These are phyloP conservation scores for Dictyostelium brefeldianum DNA, from an alignment of 78 protist species.

Conservation along the genomic window DNA sequence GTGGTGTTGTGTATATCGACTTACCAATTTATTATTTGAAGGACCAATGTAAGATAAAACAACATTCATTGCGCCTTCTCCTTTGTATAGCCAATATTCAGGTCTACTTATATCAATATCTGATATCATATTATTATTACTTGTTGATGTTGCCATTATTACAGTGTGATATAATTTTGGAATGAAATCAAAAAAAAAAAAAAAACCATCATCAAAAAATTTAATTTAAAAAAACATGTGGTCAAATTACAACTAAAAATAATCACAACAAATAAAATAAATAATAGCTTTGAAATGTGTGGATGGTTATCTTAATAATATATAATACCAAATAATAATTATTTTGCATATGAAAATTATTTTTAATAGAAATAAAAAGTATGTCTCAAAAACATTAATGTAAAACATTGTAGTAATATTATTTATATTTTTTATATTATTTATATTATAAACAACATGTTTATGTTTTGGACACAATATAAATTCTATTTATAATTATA, in stretches of 20 bases:
- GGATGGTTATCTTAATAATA: too few relatives aligned
- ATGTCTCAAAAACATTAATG: too few relatives aligned
- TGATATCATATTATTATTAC: not conserved
- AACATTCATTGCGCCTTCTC: constrained; percentile 71
- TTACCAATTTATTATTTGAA: not conserved
- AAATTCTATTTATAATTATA: too few relatives aligned
- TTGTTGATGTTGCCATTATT: not conserved
- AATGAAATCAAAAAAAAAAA: not conserved
- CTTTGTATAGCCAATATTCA: constrained; percentile 42
- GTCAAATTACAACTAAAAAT: not conserved
- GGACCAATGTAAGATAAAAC: constrained; percentile 46
- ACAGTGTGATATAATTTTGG: not conserved
- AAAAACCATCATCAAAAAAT: not conserved
- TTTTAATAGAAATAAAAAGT: too few relatives aligned
- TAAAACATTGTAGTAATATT: too few relatives aligned
- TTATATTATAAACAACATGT: too few relatives aligned
- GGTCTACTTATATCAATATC: constrained; percentile 8
- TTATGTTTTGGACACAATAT: too few relatives aligned
- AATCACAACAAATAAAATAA: not conserved
- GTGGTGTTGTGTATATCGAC: too few relatives aligned
- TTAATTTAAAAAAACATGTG: not conserved
- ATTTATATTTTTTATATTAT: too few relatives aligned
- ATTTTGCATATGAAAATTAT: too few relatives aligned
- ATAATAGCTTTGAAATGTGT: too few relatives aligned
- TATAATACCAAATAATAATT: too few relatives aligned